Base-by-base conservation (phyloP, 2,329 filamentous ascomycete genomes). In the Ceratocystis lukuohia region DNA sequence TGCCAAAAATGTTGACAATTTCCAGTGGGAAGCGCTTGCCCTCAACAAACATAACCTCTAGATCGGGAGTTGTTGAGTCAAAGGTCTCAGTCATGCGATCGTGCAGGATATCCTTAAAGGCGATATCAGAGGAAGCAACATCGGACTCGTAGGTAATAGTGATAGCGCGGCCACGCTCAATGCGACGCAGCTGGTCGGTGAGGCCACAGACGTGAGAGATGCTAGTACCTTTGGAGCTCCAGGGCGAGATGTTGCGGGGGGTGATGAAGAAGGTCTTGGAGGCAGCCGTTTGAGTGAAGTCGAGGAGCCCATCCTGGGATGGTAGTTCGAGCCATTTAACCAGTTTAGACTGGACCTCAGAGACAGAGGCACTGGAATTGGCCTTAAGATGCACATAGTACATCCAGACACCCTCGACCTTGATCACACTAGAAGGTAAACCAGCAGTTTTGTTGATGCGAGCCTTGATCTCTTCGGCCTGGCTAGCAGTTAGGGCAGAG, bases 11-110 rank as follows among this genome's bases (percentile, higher is more conserved):
- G 70, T 89, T 83, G 69, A 97, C 85, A 25, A 88, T 85, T 68
- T 88, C 85, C 64, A 96, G 83, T 5, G 88, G 84, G 61, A 76
- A 76, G 33, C 81, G 80, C 64, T 78, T 73, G 20, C 78, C 80
- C 73, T 94, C 87, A 65, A 85, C 85, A 75, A 97, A 99, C 81
- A 97, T 92, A 66, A 79, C 75, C 45, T 84, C 78, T 59, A 93
- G 80, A 71, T 88, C 83, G 4, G 91, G 93, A 65, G 84, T 80
- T 22, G 80, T 77, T 44, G 82, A 77, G 71, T 82, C 82, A 69
- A 96, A 85, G 59, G 82, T 84, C 79, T 97, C 91, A 22, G 94
- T 99, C 94, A 99, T 99, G 67, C 93, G 88, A 77, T 99, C 94
- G 76, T 96, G 85, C 62, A 97, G 80, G 59, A 86, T 75, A 76